Conservation (phyloP, 495 filamentous ascomycete species). For the Lasiosphaeriaceae sp. region DNA sequence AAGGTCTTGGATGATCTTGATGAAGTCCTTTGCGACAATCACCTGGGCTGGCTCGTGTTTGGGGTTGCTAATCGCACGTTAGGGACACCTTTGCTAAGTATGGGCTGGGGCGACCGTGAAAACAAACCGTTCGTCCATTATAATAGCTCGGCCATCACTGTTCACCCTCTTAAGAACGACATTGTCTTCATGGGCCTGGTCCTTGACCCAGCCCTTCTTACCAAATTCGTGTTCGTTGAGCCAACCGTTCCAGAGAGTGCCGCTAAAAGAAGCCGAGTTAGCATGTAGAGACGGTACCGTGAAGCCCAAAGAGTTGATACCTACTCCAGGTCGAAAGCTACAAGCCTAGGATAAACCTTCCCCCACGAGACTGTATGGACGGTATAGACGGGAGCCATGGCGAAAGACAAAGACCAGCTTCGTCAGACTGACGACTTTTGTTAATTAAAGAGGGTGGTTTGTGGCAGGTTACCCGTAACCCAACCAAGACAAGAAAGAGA, state of each 20-base stretch:
- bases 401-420: no score
- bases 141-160: background rate
- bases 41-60: background rate
- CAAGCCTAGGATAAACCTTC: background rate
- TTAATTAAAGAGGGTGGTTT: no score
- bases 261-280: background rate
- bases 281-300: background rate
- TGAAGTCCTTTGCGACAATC: background rate
- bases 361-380: no score
- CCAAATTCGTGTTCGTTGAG: background rate
- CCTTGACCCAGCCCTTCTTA: background rate
- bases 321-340: background rate
- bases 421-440: no score
- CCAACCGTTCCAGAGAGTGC: background rate
- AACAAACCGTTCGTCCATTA: background rate
- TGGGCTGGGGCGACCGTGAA: background rate
- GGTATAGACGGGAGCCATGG: no score
- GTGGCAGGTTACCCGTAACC: no score
- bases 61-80: background rate
- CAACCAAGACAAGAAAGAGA: no score
- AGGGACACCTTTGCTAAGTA: background rate
- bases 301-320: background rate
- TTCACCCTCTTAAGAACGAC: background rate
- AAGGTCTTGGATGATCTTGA: background rate
- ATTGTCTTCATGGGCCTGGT: background rate